Evolutionary conservation across 495 filamentous ascomycete species (phyloP).

Genomic region (Aspergillus sclerotiicarbonarius): DNA sequence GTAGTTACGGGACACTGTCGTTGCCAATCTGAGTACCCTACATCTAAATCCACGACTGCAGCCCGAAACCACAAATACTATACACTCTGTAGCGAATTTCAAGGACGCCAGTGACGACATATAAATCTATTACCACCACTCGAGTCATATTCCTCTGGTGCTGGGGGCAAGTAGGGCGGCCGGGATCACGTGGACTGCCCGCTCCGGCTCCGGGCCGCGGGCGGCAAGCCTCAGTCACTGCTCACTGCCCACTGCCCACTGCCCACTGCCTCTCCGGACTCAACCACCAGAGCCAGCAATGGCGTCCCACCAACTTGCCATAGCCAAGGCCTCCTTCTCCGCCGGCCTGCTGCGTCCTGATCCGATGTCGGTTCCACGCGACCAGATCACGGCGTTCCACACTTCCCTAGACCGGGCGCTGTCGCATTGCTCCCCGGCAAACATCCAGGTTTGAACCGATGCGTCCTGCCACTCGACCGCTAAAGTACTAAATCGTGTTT

Average conservation of each 20-base stretch:
- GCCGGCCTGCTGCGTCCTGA: constrained; percentile 74
- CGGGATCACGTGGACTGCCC: background rate
- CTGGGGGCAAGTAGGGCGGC: background rate
- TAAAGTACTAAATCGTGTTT: constrained; percentile 52
- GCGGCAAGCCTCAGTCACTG: background rate
- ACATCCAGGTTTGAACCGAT: constrained; percentile 89
- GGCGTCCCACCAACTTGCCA: constrained; percentile 72
- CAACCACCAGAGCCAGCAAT: constrained; percentile 37
- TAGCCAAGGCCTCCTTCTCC: constrained; percentile 78
- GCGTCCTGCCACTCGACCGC: constrained; percentile 33
- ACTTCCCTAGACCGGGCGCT: constrained; percentile 62
- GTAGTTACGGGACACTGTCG: no score
- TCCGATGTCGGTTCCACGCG: constrained; percentile 64
- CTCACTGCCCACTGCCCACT: no score
- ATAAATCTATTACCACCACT: no score
- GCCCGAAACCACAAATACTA: no score
- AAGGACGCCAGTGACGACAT: no score
- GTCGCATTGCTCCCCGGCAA: constrained; percentile 72
- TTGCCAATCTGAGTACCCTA: no score
- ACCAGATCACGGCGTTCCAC: constrained; percentile 73
- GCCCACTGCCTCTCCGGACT: background rate
- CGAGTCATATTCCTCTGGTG: no score
- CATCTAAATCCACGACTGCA: no score
- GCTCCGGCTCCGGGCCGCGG: background rate
- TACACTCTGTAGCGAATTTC: no score